These are phyloP conservation scores for Salix brachista DNA, from an alignment of 345 rosid genomes.

Conservation along the genomic window DNA sequence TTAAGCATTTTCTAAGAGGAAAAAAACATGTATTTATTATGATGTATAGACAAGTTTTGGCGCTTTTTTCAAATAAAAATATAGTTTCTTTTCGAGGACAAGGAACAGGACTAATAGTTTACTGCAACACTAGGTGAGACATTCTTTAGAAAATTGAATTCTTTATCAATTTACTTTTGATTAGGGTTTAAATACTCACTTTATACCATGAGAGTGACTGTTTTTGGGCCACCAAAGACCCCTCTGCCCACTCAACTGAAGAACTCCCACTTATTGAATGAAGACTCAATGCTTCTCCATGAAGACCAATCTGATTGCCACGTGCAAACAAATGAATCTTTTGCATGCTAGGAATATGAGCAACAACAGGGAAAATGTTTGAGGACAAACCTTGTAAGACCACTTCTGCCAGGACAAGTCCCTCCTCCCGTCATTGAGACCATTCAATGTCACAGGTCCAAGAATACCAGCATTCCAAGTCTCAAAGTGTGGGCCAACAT, in stretches of 20 bases:
- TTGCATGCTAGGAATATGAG: not conserved
- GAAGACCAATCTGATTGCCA: conserved; percentile 71
- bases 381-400: conserved; percentile 76
- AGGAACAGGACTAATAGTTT: not conserved
- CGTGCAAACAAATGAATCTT: not conserved
- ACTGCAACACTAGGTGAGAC: not conserved
- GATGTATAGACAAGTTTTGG: too few species aligned
- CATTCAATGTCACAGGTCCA: conserved; percentile 79
- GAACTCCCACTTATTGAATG: conserved; percentile 85
- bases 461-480: conserved; percentile 96
- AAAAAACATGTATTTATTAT: not conserved
- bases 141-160: not conserved
- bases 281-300: conserved; percentile 83
- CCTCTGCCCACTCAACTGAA: conserved; percentile 84
- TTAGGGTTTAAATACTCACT: conserved; percentile 39
- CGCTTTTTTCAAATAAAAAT: too few species aligned
- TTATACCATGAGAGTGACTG: conserved; percentile 95
- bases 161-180: not conserved
- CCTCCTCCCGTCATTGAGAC: conserved; percentile 71
- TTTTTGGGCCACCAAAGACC: conserved; percentile 66
- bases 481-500: conserved; percentile 97
- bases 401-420: conserved; percentile 98
- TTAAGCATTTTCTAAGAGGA: not conserved
- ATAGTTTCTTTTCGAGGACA: not conserved
- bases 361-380: not conserved